A percentile compares a stretch with the other conserved stretches of the same genome.
Conservation (phyloP, 345 rosid species). For the Acer negundo region DNA sequence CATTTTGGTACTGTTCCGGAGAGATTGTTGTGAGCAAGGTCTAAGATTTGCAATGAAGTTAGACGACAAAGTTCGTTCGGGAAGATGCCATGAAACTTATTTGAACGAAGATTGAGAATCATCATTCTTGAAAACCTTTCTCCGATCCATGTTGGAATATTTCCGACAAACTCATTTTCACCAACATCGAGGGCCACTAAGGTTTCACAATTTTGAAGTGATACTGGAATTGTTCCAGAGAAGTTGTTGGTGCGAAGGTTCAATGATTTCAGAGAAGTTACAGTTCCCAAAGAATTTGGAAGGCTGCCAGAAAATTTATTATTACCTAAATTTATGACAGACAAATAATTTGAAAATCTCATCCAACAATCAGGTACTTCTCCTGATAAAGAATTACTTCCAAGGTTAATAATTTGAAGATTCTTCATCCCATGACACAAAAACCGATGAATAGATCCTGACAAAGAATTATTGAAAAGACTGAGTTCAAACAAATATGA, state of each 20-base stretch:
- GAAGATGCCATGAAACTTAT: conserved; percentile 24
- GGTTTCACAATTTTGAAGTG: background rate
- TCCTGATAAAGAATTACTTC: conserved; percentile 35
- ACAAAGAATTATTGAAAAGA: background rate
- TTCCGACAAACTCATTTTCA: conserved; percentile 4
- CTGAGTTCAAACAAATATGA: background rate
- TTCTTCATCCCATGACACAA: conserved; percentile 22
- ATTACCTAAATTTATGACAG: conserved; percentile 1
- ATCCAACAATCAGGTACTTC: conserved; percentile 30
- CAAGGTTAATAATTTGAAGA: conserved; percentile 36
- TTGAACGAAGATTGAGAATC: conserved; percentile 17
- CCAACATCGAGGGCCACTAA: background rate
- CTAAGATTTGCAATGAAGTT: background rate
- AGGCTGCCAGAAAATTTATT: conserved; percentile 8
- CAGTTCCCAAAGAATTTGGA: background rate
- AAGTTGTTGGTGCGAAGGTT: background rate
- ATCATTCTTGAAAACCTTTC: background rate
- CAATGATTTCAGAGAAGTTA: background rate
- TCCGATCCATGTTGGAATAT: conserved; percentile 11
- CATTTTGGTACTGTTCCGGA: background rate
- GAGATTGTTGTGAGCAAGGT: background rate
- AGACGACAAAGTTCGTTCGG: conserved; percentile 19
- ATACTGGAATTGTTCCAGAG: background rate
- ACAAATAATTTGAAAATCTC: background rate
- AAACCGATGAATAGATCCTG: background rate